These are phyloP conservation scores for Paramarasmius palmivorus DNA, from an alignment of 1,284 basidiomycete genomes.

Conservation along the genomic window DNA sequence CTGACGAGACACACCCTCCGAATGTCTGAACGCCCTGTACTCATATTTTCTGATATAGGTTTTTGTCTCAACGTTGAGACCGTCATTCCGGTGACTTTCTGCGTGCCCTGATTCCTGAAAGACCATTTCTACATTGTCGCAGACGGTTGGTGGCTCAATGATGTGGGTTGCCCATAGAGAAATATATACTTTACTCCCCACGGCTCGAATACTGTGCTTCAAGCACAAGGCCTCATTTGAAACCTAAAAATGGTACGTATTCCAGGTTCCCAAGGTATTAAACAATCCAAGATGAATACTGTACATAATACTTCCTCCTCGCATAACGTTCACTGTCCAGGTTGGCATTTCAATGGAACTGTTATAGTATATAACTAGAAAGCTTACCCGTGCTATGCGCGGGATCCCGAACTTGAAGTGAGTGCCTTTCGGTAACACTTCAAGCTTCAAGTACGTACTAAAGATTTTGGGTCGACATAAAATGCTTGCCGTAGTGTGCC, in stretches of 20 bases:
- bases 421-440: no score
- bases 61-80: slow-evolving; percentile 34
- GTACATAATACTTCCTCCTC: slow-evolving; percentile 67
- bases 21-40: no score
- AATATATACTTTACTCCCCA: slow-evolving; percentile 59
- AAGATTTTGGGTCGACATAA: no score
- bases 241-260: slow-evolving; percentile 49
- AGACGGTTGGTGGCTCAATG: slow-evolving; percentile 40
- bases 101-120: not conserved
- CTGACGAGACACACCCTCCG: slow-evolving; percentile 1
- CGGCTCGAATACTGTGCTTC: slow-evolving; percentile 46
- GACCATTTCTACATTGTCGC: not conserved
- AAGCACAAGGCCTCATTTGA: slow-evolving; percentile 41
- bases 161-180: slow-evolving; percentile 39
- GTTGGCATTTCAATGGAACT: slow-evolving; percentile 51
- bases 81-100: slow-evolving; percentile 30
- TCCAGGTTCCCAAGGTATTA: slow-evolving; percentile 6
- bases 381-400: no score
- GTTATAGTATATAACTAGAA: slow-evolving; percentile 47
- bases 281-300: slow-evolving; percentile 26
- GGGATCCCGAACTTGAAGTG: no score
- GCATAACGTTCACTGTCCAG: slow-evolving; percentile 61
- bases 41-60: slow-evolving; percentile 19
- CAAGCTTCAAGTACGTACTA: no score
- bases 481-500: no score